Base-by-base conservation (phyloP, 306 rosid genomes). In the Castanea mollissima region DNA sequence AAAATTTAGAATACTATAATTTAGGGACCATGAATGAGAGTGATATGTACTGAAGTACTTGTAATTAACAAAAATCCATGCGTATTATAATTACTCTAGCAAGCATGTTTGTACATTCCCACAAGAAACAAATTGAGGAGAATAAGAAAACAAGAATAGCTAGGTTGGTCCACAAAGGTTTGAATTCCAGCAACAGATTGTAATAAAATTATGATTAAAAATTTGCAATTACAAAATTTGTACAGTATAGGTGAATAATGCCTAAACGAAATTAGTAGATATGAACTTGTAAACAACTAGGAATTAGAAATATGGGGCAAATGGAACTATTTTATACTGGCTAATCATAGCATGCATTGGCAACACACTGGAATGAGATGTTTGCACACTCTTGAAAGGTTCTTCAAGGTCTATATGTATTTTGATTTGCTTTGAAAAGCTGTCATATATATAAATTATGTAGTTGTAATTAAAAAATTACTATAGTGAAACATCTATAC, bases 351-450 rank as follows among this genome's bases (percentile, higher is more conserved):
- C 75, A 74, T 76, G 75, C 80, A 76, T 78, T 76, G 89, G 82
- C 78, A 16, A 82, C 78, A 73, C 63, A 67, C 77, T 79, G 84
- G 82, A 68, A 86, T 79, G 86, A 69, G 89, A 78, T 82, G 81
- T 82, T 16, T 14, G 76, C 34, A 71, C 71, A 86, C 83, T 80
- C 27, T 19, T 34, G 29, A 68, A 68, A 68, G 87, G 73, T 71
- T 83, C 38, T 80, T 34, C 65, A 41, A 25, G 59, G 25, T 68
- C 52, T 23, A 9, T 8, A 4, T 18, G 25, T 67, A 23, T 35
- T 67, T 67, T 67, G 72, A 12, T 35, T 67, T 19, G 46, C 38
- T 15, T 5, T 29, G 69, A 34, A 67, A 67, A 49, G 27, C 38
- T 67, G 72, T 67, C 51, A 10, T 18, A 31, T 6, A 16, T 1